Conservation (phyloP, 306 rosid genomes). For the Hippophae tibetana region DNA sequence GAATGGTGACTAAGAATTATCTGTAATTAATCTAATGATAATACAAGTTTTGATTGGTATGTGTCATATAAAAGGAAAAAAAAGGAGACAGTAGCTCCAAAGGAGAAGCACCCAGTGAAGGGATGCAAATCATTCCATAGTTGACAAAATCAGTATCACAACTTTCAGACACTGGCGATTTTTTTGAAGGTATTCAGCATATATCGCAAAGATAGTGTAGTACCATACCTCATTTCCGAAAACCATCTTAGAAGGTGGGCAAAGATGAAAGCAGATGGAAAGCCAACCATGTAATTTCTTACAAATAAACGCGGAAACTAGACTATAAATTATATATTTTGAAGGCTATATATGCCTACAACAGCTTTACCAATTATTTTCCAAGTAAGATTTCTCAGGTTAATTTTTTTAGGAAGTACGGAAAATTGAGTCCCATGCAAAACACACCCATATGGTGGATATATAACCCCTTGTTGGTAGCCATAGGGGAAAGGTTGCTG, state of each 20-base stretch:
- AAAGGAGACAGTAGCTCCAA: slow-evolving; percentile 16
- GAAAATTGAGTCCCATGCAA: neutral
- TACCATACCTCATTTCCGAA: neutral
- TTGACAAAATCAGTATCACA: neutral
- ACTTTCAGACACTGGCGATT: neutral
- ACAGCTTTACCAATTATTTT: too few species aligned
- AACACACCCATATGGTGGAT: slow-evolving; percentile 88
- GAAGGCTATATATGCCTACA: too few species aligned
- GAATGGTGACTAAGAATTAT: slow-evolving; percentile 15
- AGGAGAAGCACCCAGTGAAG: slow-evolving; percentile 18
- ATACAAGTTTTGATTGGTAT: slow-evolving; percentile 29
- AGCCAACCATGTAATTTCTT: too few species aligned
- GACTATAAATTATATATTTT: too few species aligned
- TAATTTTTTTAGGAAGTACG: neutral
- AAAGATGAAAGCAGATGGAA: too few species aligned
- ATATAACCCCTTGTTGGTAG: slow-evolving; percentile 71
- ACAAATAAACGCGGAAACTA: too few species aligned
- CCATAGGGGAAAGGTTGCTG: slow-evolving; percentile 75
- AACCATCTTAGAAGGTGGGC: too few species aligned
- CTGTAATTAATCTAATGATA: slow-evolving; percentile 13
- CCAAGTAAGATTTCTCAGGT: neutral
- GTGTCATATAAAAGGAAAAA: slow-evolving; percentile 6
- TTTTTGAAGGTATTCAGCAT: slow-evolving; percentile 2
- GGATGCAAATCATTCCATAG: slow-evolving; percentile 13
- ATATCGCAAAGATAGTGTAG: neutral